Conservation (phyloP, 208 protist genomes). For the Leishmania lainsoni region DNA sequence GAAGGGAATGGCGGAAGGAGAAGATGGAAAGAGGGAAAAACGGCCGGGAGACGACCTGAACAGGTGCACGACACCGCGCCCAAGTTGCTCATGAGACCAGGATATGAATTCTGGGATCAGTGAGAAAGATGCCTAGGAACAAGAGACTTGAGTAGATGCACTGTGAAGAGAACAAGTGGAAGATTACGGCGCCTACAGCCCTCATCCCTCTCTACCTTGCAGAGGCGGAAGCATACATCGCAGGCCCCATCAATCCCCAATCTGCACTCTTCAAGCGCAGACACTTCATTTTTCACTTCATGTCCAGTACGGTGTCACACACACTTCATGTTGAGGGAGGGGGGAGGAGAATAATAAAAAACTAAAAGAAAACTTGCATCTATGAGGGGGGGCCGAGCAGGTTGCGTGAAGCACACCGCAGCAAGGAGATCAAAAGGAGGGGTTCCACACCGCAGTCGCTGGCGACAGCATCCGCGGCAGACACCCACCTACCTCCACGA, state of each 20-base stretch:
- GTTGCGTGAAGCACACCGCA: background rate
- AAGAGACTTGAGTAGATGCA: background rate
- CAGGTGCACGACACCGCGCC: background rate
- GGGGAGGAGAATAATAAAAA: background rate
- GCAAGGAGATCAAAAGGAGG: background rate
- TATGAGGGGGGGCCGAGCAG: background rate
- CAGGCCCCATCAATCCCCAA: background rate
- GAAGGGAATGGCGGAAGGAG: background rate
- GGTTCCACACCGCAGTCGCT: background rate
- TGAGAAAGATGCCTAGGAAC: background rate
- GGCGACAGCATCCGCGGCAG: background rate
- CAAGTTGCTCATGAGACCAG: background rate
- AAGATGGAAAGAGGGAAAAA: background rate
- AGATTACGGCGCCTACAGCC: background rate
- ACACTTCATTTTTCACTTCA: background rate
- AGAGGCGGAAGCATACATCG: too few species aligned
- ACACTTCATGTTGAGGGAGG: background rate
- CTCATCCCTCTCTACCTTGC: background rate
- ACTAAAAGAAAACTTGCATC: background rate
- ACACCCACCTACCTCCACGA: background rate
- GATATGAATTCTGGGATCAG: background rate
- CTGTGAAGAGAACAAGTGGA: background rate
- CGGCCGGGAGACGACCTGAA: too few species aligned
- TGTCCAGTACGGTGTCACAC: constrained; percentile 3
- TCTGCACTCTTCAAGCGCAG: background rate